Evolutionary conservation across 208 protist species (phyloP), one percentile per base, ranked within the genome.

Genomic region (Strigomonas culicis): DNA sequence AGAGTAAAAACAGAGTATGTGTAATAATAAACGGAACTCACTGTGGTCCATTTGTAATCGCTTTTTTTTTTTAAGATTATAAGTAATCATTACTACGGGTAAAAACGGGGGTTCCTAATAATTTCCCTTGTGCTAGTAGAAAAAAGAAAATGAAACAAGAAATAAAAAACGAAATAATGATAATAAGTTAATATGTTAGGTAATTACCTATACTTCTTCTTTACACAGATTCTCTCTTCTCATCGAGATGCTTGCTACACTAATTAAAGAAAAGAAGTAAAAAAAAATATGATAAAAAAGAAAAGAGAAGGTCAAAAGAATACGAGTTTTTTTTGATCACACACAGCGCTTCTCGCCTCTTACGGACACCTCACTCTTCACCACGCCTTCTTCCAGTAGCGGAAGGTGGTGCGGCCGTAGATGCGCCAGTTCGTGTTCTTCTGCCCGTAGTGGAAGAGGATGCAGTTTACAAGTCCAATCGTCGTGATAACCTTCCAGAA

Each of bases 301-400:
- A 28, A 43, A 52, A 55, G 1, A 53, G 58, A 31, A 62, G 53
- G 53, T 19, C 66, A 44, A 22, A 27, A 51, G 19, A 11, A 46
- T 24, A 51, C 1, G 34, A 55, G 30, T 27, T 47, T 36, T 43
- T 63, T 36, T 34, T 19, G 8, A n/a, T 51, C 30, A 24, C 21
- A 30, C 27, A 43, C 43, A 1, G 21, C 17, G 3, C 17, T 1
- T 19, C 39, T 19, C 1, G 44, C 36, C 34, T 51, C n/a, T 60
- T 21, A 36, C 8, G 31, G 39, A n/a, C 24, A 44, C 32, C 28
- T 7, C 50, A 7, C 55, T 24, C 32, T 78, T 94, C n/a, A 94
- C 84, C 84, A 91, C 22, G 67, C 56, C 77, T 94, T 94, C 80
- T 92, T 92, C 88, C 88, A 94, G 75, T 94, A 94, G 71, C 88